phyloP scores from a whole-genome alignment of 225 moss, liverwort and hornwort species.

The Anthoceros angustus region DNA sequence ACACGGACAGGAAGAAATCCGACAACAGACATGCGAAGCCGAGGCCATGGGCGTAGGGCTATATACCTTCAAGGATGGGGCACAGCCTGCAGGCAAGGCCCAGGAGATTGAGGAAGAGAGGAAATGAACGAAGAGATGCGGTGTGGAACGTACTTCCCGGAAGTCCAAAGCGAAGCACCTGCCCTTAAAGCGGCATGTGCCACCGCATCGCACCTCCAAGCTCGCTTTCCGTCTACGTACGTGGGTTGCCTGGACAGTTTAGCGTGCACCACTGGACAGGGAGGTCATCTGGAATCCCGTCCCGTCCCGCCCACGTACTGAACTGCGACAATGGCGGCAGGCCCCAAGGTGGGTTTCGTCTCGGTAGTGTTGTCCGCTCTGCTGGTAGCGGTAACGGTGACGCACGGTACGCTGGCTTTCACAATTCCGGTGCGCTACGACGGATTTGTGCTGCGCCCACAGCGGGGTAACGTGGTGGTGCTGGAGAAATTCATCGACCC shows the following conservation, averaged over 20 bases:
- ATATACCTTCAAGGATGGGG: too few species aligned
- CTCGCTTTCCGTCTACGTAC: background rate
- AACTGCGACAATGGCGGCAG: background rate
- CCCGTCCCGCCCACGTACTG: background rate
- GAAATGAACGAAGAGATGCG: background rate
- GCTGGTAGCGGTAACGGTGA: background rate
- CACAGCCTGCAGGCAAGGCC: background rate
- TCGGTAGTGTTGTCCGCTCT: background rate
- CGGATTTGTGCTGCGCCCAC: slow-evolving; percentile 44
- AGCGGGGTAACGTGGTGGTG: slow-evolving; percentile 16
- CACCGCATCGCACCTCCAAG: slow-evolving; percentile 5
- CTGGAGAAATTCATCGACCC: slow-evolving; percentile 76
- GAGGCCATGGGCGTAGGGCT: too few species aligned
- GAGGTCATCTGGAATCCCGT: too few species aligned
- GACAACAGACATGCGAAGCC: too few species aligned
- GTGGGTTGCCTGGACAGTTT: background rate
- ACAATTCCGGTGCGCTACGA: slow-evolving; percentile 51
- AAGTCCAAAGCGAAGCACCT: background rate
- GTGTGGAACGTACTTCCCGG: background rate
- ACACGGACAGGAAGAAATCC: too few species aligned
- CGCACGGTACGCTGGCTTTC: background rate
- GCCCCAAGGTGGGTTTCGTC: background rate
- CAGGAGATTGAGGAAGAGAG: background rate
- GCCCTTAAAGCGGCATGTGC: background rate
- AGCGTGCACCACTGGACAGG: too few species aligned